Evolutionary conservation across 257 asterid genomes (phyloP).

Genomic region (Fraxinus pennsylvanica): DNA sequence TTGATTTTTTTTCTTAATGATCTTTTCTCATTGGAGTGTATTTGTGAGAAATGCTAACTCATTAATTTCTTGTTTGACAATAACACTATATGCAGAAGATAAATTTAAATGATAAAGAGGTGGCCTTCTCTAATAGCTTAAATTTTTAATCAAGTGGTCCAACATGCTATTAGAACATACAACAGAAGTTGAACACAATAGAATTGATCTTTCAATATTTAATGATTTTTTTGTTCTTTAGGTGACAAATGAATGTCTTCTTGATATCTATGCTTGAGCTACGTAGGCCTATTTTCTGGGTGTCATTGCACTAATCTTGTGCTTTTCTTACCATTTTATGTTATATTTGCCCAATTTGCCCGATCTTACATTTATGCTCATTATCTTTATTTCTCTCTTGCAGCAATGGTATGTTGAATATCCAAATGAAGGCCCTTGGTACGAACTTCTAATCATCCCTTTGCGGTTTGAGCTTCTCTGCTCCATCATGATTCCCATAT

Average conservation of each 20-base stretch:
- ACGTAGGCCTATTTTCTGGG: not conserved
- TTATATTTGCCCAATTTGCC: not conserved
- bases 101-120: not conserved
- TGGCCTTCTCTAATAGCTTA: not conserved
- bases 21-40: not conserved
- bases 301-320: not conserved
- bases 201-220: not conserved
- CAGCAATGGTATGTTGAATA: conserved; percentile 95
- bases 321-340: conserved; percentile 8
- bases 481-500: conserved; percentile 99
- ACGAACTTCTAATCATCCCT: conserved; percentile 93
- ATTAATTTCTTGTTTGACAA: not conserved
- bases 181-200: not conserved
- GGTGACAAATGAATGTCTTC: not conserved
- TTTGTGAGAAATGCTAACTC: not conserved
- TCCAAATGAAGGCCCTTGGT: conserved; percentile 98
- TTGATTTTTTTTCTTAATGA: not conserved
- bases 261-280: not conserved
- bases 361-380: conserved; percentile 24
- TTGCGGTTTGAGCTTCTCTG: conserved; percentile 98
- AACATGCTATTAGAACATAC: not conserved
- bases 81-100: not conserved
- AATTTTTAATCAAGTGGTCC: not conserved
- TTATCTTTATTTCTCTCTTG: conserved; percentile 38
- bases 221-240: not conserved